These are phyloP conservation scores for Aspergillus ruber DNA, from an alignment of 2,329 filamentous ascomycete genomes.

Conservation along the genomic window DNA sequence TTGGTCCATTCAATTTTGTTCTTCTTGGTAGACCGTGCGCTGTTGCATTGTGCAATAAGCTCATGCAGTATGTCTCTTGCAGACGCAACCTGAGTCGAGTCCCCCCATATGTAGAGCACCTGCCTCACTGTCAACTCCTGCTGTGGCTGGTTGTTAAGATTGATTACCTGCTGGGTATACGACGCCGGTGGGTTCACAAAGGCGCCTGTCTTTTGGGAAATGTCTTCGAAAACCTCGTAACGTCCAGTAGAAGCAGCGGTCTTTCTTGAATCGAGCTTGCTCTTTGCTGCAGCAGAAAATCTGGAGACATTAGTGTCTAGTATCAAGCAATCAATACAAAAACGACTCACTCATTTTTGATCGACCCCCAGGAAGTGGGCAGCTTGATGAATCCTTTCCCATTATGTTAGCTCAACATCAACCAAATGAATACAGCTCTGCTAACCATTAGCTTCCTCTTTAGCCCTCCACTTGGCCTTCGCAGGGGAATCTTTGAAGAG, in stretches of 20 bases:
- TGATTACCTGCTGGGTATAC: constrained; percentile 17
- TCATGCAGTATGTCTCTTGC: constrained; percentile 15
- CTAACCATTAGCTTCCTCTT: constrained; percentile 13
- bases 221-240: constrained; percentile 20
- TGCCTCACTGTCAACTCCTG: constrained; percentile 1
- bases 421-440: background rate
- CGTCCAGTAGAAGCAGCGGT: constrained; percentile 5
- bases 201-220: constrained; percentile 20
- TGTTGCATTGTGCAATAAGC: constrained; percentile 14
- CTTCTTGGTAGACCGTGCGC: constrained; percentile 9
- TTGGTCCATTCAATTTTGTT: constrained; percentile 16
- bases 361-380: constrained; percentile 13
- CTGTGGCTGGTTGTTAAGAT: background rate
- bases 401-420: background rate
- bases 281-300: constrained; percentile 15
- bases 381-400: constrained; percentile 10
- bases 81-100: constrained; percentile 14
- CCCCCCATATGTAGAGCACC: constrained; percentile 23
- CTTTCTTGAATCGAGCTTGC: constrained; percentile 1
- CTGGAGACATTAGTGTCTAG: constrained; percentile 4
- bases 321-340: background rate
- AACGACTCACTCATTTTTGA: constrained; percentile 18
- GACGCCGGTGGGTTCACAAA: constrained; percentile 19
- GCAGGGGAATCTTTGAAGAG: constrained; percentile 18
- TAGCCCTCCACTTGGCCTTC: constrained; percentile 20